These are phyloP conservation scores for Leavenworthia alabamica DNA, from an alignment of 345 rosid species.

Conservation along the genomic window DNA sequence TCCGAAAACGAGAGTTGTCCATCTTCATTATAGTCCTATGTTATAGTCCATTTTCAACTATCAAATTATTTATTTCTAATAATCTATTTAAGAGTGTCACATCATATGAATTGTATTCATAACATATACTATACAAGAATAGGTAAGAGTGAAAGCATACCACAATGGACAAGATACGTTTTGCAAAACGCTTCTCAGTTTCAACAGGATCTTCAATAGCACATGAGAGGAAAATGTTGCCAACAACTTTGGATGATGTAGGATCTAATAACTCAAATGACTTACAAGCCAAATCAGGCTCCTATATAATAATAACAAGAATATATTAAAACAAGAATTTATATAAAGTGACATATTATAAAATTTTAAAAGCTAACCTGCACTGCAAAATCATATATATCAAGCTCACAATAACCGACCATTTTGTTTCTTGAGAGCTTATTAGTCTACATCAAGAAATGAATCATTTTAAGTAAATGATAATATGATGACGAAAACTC, in stretches of 20 bases:
- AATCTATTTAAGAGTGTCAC: too few relatives aligned
- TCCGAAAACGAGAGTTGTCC: conserved; percentile 78
- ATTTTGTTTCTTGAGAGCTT: conserved; percentile 63
- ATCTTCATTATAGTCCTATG: conserved; percentile 78
- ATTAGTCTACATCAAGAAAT: conserved; percentile 60
- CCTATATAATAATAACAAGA: conserved; percentile 35
- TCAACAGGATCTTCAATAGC: conserved; percentile 90
- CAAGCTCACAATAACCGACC: conserved; percentile 77
- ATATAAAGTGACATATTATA: background rate
- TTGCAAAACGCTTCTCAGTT: conserved; percentile 80
- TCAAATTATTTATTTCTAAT: too few relatives aligned
- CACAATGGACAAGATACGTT: conserved; percentile 77
- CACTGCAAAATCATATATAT: conserved; percentile 59
- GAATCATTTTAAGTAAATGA: background rate
- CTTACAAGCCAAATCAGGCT: conserved; percentile 38
- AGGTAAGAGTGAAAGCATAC: conserved; percentile 36
- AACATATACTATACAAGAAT: background rate
- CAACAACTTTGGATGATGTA: conserved; percentile 53
- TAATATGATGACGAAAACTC: background rate
- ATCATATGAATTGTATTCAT: background rate
- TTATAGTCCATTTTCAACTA: background rate
- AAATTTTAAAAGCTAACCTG: conserved; percentile 34
- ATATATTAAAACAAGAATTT: background rate
- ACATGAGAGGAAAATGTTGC: conserved; percentile 65
- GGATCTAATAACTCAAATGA: conserved; percentile 68